phyloP scores from a whole-genome alignment of 1,284 basidiomycete species.

The Tilletia setariae region DNA sequence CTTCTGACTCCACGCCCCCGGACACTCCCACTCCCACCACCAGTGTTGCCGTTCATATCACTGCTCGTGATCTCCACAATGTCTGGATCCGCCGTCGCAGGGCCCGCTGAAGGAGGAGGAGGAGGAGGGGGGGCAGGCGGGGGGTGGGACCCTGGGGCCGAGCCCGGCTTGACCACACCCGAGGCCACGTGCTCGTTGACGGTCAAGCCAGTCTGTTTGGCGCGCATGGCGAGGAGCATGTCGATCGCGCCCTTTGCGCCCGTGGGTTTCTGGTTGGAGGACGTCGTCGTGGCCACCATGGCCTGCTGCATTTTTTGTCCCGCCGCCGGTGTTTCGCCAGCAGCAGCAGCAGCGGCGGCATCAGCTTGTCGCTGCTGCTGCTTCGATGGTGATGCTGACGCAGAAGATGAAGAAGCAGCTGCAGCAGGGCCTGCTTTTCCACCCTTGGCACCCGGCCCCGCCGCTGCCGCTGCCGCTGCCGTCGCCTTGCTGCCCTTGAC shows the following conservation, averaged over 20 bases:
- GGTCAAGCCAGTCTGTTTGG: slow-evolving; percentile 2
- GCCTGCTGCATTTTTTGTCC: neutral
- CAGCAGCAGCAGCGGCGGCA: neutral
- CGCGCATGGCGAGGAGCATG: slow-evolving; percentile 4
- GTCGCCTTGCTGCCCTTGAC: neutral
- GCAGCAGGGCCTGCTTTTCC: no score
- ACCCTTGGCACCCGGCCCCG: no score
- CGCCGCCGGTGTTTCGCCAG: neutral
- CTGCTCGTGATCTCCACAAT: no score
- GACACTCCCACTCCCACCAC: no score
- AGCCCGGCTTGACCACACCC: neutral
- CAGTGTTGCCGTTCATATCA: no score
- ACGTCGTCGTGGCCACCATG: neutral
- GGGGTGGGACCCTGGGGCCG: neutral
- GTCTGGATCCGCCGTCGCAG: neutral
- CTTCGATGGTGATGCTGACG: no score
- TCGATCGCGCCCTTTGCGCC: slow-evolving; percentile 12
- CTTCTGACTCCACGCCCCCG: neutral
- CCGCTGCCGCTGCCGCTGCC: slow-evolving; percentile 8
- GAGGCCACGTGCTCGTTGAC: slow-evolving; percentile 3
- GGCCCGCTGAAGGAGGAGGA: no score
- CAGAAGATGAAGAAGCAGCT: no score
- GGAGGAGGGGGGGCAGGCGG: no score
- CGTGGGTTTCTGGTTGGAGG: neutral
- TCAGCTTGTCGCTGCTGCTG: neutral